A percentile compares a stretch with the other conserved stretches of the same genome.
phyloP scores from a whole-genome alignment of 495 filamentous ascomycete species.

The Friedmanniomyces endolithicus region DNA sequence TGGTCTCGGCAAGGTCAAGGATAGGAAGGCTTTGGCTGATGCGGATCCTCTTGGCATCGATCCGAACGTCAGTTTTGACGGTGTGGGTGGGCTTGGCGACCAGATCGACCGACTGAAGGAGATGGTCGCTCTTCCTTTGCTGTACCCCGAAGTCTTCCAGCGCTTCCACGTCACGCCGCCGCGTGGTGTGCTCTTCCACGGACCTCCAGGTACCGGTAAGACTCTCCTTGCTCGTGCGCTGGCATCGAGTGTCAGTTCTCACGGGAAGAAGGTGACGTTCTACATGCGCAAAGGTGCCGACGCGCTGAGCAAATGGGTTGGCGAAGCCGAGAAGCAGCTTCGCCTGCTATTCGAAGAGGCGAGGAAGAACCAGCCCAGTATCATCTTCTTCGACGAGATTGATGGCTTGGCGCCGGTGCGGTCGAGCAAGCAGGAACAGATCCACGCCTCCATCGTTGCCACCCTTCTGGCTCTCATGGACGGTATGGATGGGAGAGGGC shows the following conservation, averaged over 20 bases:
- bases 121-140: constrained; percentile 85
- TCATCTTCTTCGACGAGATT: constrained; percentile 99
- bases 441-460: constrained; percentile 94
- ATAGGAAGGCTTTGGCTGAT: constrained; percentile 69
- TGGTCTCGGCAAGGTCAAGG: constrained; percentile 81
- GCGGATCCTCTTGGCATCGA: constrained; percentile 90
- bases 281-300: constrained; percentile 99
- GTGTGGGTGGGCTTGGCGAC: constrained; percentile 77
- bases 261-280: constrained; percentile 88
- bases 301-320: constrained; percentile 96
- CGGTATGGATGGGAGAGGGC: constrained; percentile 95
- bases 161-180: constrained; percentile 87
- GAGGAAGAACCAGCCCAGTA: constrained; percentile 85
- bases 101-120: constrained; percentile 95
- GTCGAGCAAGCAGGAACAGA: constrained; percentile 96
- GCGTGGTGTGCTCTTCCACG: constrained; percentile 89
- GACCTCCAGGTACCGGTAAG: constrained; percentile 94
- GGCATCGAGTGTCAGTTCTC: constrained; percentile 64
- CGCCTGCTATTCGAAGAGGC: constrained; percentile 92
- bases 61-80: constrained; percentile 77
- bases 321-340: constrained; percentile 90
- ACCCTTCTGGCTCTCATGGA: constrained; percentile 94
- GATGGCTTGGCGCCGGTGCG: constrained; percentile 89
- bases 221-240: constrained; percentile 85
- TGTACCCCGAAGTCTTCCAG: constrained; percentile 91